Evolutionary conservation across 169 alveolate genomes (phyloP).

Genomic region (Cryptosporidium viatorum): DNA sequence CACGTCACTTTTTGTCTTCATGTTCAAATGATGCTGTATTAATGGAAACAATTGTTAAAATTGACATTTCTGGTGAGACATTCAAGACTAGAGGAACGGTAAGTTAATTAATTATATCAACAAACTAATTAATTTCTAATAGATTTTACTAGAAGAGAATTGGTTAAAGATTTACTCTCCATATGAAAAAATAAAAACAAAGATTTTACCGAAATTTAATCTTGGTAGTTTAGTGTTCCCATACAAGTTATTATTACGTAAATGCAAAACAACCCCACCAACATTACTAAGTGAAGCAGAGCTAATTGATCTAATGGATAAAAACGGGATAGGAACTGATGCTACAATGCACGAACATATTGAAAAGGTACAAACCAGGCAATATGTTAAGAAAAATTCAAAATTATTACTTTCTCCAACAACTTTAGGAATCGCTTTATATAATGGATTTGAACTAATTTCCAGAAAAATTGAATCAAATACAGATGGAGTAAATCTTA

Average conservation of each 20-base stretch:
- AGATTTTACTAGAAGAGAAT: slow-evolving; percentile 43
- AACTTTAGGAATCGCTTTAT: slow-evolving; percentile 86
- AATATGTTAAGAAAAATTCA: slow-evolving; percentile 85
- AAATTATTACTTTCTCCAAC: slow-evolving; percentile 84
- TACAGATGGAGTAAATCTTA: neutral
- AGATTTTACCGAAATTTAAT: slow-evolving; percentile 84
- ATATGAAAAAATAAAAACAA: slow-evolving; percentile 85
- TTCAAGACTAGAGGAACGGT: slow-evolving; percentile 86
- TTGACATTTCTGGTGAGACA: slow-evolving; percentile 83
- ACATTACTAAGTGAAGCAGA: slow-evolving; percentile 93
- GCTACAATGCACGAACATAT: slow-evolving; percentile 99
- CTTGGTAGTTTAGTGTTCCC: slow-evolving; percentile 85
- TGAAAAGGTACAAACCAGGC: slow-evolving; percentile 92
- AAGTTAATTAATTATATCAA: slow-evolving; percentile 12
- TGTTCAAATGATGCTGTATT: slow-evolving; percentile 91
- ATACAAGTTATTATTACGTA: slow-evolving; percentile 78
- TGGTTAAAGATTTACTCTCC: slow-evolving; percentile 76
- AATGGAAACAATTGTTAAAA: slow-evolving; percentile 82
- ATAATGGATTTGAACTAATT: slow-evolving; percentile 82
- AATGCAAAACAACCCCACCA: slow-evolving; percentile 93
- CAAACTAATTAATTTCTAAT: neutral
- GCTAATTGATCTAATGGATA: slow-evolving; percentile 94
- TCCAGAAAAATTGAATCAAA: slow-evolving; percentile 78
- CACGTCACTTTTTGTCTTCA: slow-evolving; percentile 90
- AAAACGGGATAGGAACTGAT: slow-evolving; percentile 98